Percentiles rank a stretch among this genome's conserved stretches.
These are phyloP conservation scores for Angophora floribunda DNA, from an alignment of 345 rosid genomes.

Conservation along the genomic window DNA sequence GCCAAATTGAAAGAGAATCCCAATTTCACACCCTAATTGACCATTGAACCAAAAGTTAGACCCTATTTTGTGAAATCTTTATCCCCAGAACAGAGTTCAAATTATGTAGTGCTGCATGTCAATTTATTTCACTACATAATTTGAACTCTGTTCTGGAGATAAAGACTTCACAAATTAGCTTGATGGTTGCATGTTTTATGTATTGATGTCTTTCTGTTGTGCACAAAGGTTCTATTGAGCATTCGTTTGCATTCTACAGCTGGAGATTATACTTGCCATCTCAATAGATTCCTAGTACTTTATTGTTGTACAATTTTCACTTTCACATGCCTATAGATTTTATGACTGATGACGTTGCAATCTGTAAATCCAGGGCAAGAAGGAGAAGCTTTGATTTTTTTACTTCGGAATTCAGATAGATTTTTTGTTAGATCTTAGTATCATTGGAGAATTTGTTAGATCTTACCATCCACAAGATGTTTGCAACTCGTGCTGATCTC, in stretches of 20 bases:
- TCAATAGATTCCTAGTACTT: slow-evolving; percentile 2
- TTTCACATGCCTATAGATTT: background rate
- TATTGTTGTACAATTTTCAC: background rate
- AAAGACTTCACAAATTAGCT: too few species aligned
- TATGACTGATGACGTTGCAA: background rate
- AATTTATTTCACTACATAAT: too few species aligned
- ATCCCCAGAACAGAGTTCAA: too few species aligned
- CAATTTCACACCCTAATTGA: too few species aligned
- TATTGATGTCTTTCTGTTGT: background rate
- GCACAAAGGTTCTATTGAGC: background rate
- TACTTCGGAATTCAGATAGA: too few species aligned
- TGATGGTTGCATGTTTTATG: background rate
- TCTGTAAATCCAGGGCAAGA: slow-evolving; percentile 20
- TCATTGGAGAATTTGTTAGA: slow-evolving; percentile 32
- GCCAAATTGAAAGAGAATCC: too few species aligned
- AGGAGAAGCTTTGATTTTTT: slow-evolving; percentile 74
- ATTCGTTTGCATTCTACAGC: slow-evolving; percentile 9
- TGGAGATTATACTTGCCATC: slow-evolving; percentile 91
- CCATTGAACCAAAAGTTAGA: too few species aligned
- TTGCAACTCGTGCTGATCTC: slow-evolving; percentile 87
- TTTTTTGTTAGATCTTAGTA: slow-evolving; percentile 8
- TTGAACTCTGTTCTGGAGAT: too few species aligned
- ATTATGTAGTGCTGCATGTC: too few species aligned
- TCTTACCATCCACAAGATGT: slow-evolving; percentile 74
- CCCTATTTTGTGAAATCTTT: too few species aligned